These are phyloP conservation scores for Fusarium torulosum DNA, from an alignment of 2,329 filamentous ascomycete genomes.

Conservation along the genomic window DNA sequence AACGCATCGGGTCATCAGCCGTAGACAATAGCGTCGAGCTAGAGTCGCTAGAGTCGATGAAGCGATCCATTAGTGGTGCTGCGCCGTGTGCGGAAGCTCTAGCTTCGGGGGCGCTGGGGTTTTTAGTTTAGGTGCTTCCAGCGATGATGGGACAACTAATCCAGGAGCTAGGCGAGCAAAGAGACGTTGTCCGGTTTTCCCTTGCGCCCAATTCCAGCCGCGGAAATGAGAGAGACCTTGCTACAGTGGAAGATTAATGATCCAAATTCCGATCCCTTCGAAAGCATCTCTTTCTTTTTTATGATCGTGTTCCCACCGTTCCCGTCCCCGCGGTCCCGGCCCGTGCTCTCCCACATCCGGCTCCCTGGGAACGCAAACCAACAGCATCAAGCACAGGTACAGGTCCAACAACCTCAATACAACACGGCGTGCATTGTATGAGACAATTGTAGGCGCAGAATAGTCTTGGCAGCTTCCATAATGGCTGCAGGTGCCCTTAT, in stretches of 20 bases:
- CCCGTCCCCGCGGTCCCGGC: conserved; percentile 2
- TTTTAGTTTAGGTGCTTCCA: not conserved
- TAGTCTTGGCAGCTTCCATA: not conserved
- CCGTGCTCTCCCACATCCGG: conserved; percentile 5
- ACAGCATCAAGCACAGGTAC: not conserved
- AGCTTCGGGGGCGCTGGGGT: not conserved
- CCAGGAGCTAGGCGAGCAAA: not conserved
- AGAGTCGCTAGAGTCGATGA: conserved; percentile 1
- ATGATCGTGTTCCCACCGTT: not conserved
- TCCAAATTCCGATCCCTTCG: conserved; percentile 2
- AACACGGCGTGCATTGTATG: not conserved
- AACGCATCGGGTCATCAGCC: not conserved
- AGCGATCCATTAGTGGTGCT: conserved; percentile 4
- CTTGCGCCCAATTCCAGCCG: not conserved
- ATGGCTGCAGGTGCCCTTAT: conserved; percentile 23
- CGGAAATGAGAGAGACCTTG: not conserved
- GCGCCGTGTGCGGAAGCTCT: not conserved
- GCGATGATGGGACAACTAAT: not conserved
- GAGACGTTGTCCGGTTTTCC: not conserved
- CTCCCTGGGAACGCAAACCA: conserved; percentile 4
- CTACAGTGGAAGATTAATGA: conserved; percentile 18
- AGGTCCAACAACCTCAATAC: not conserved
- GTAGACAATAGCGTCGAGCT: conserved; percentile 1
- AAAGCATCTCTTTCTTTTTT: not conserved
- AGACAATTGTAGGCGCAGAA: not conserved